These are phyloP conservation scores for Prunus kanzakura DNA, from an alignment of 306 rosid genomes.

Conservation along the genomic window DNA sequence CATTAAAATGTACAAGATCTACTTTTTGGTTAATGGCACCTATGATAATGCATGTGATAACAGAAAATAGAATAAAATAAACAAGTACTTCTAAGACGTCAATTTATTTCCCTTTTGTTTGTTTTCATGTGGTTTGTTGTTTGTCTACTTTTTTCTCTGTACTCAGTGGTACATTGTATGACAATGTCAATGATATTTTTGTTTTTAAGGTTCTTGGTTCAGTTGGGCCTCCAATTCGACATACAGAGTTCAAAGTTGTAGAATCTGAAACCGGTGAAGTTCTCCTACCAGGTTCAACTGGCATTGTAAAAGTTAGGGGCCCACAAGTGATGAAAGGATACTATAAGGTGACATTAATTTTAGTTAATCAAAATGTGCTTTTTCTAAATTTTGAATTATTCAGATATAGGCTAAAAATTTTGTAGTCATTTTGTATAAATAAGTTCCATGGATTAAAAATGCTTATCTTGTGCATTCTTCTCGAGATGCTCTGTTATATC, in stretches of 20 bases:
- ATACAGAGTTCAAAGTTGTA: conserved; percentile 70
- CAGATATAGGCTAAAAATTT: not conserved
- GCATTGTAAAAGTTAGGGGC: conserved; percentile 72
- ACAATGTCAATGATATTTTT: conserved; percentile 34
- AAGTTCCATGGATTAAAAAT: no score
- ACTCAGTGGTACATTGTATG: conserved; percentile 29
- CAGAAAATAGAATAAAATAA: not conserved
- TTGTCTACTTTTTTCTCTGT: conserved; percentile 13
- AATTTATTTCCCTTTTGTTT: conserved; percentile 13
- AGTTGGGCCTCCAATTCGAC: conserved; percentile 75
- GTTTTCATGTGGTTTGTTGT: conserved; percentile 14
- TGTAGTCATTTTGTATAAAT: no score
- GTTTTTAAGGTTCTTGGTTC: conserved; percentile 91
- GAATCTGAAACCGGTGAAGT: conserved; percentile 69
- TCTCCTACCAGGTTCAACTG: conserved; percentile 81
- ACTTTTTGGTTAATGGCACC: not conserved
- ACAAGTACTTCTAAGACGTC: not conserved
- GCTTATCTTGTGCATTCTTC: not conserved
- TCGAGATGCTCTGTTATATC: not conserved
- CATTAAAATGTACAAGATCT: not conserved
- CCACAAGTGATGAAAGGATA: conserved; percentile 93
- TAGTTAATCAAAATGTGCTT: not conserved
- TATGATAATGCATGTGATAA: not conserved
- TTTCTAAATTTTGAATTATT: not conserved
- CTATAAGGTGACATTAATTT: conserved; percentile 62